These are phyloP conservation scores for Malus sieversii DNA, from an alignment of 306 rosid species.

Conservation along the genomic window DNA sequence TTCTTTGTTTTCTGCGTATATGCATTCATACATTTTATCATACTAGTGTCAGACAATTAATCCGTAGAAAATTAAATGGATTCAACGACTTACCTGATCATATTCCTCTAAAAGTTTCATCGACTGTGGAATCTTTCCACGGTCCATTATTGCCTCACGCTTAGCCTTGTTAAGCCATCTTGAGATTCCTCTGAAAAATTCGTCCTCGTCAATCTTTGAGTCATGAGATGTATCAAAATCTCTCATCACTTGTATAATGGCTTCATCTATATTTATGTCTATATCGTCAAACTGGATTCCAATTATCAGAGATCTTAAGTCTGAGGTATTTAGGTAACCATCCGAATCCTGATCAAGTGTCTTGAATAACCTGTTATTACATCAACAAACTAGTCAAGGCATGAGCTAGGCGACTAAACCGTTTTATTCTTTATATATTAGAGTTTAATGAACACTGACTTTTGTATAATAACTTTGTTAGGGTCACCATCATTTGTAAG, in stretches of 20 bases:
- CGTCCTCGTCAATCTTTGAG: slow-evolving; percentile 2
- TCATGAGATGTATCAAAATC: slow-evolving; percentile 16
- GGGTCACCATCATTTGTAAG: slow-evolving; percentile 32
- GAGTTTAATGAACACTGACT: slow-evolving; percentile 8
- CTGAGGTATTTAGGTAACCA: slow-evolving; percentile 22
- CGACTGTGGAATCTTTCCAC: not conserved
- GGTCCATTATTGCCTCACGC: slow-evolving; percentile 6
- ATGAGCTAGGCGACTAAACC: too few relatives aligned
- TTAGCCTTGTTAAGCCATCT: slow-evolving; percentile 28
- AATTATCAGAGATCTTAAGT: slow-evolving; percentile 29
- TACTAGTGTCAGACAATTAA: not conserved
- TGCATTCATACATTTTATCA: not conserved
- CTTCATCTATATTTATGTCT: slow-evolving; percentile 17
- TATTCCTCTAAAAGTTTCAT: slow-evolving; percentile 8
- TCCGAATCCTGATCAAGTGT: slow-evolving; percentile 23
- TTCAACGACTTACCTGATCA: not conserved
- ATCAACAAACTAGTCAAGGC: not conserved
- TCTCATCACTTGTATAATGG: slow-evolving; percentile 18
- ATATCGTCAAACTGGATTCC: slow-evolving; percentile 31
- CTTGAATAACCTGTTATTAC: slow-evolving; percentile 27
- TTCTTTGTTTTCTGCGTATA: slow-evolving; percentile 16
- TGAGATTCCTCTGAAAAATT: slow-evolving; percentile 30
- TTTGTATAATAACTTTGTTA: slow-evolving; percentile 25
- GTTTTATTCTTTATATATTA: too few relatives aligned
- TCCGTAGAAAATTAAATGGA: not conserved